Base-by-base conservation (phyloP, 169 alveolate species). In the Cryptosporidium canis region DNA sequence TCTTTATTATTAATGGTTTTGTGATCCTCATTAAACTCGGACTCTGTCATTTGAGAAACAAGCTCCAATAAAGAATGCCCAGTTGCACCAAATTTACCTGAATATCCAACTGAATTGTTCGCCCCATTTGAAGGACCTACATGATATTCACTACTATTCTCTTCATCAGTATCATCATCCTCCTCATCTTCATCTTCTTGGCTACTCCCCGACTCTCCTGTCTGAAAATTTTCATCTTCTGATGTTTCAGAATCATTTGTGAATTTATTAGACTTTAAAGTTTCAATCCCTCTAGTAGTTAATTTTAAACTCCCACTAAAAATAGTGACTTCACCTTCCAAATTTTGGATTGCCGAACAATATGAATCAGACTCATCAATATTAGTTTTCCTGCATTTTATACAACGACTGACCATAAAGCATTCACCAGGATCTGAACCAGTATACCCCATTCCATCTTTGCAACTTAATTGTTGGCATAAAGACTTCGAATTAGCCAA, bases 391-490 rank as follows among this genome's bases (percentile, higher is more conserved):
- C 33, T 48, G 16, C 87, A 77, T 21, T 58, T 58, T 29, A 24
- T 33, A 24, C 87, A 77, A 21, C 87, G 87, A 24, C 12, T 61
- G 1, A 77, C 87, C 6, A 64, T 24, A 45, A 29, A 77, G 47
- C 87, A 77, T 56, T 77, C 87, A 7, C 87, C 87, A 0, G 21
- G 27, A 11, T 16, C 14, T 21, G 72, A 43, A 9, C 87, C 48
- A 16, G 51, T 8, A 58, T 77, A 77, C 6, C 87, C 64, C 24
- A 29, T 61, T 14, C 72, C 77, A 14, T 24, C 63, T 24, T 39
- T 63, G 39, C 87, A 77, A 7, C 64, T 65, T 48, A 77, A 77
- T n/a, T 21, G 24, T 14, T 18, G 21, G 41, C 87, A 77, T 3
- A 35, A 16, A 21, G 51, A 27, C 3, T 6, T 6, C 5, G 71